These are phyloP conservation scores for Plasmodium relictum DNA, from an alignment of 169 alveolate genomes.

Conservation along the genomic window DNA sequence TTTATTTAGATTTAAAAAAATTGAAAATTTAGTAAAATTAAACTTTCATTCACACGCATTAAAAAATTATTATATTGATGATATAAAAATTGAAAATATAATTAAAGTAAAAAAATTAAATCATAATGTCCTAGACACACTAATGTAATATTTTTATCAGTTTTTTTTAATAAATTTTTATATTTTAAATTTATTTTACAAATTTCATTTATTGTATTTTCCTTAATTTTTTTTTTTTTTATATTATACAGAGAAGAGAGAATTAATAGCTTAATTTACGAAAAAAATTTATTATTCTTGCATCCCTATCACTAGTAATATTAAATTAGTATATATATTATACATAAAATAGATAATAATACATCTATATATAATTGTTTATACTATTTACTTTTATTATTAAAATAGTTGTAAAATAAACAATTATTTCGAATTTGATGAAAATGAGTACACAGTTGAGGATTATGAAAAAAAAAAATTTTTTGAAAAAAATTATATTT, in stretches of 20 bases:
- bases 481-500: constrained; percentile 57
- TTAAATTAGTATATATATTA: neutral
- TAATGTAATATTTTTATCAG: constrained; percentile 27
- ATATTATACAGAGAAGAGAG: constrained; percentile 28
- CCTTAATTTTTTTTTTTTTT: neutral
- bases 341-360: neutral
- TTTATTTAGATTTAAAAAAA: constrained; percentile 12
- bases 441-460: constrained; percentile 26
- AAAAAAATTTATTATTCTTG: constrained; percentile 42
- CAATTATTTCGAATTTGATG: constrained; percentile 53
- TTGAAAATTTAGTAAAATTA: constrained; percentile 29
- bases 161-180: neutral
- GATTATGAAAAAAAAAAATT: constrained; percentile 56
- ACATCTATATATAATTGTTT: neutral
- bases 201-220: neutral
- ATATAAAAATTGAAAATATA: constrained; percentile 68
- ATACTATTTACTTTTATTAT: neutral
- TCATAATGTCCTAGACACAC: constrained; percentile 31
- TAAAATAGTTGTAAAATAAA: constrained; percentile 47
- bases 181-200: neutral
- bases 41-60: constrained; percentile 34
- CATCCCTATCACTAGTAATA: constrained; percentile 73
- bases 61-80: constrained; percentile 50
- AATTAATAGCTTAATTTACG: constrained; percentile 39
- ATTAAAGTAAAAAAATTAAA: constrained; percentile 63